Evolutionary conservation across 352 stramenopile species (phyloP), one percentile per base, ranked within the genome.

Genomic region (Phytopythium aichiense): DNA sequence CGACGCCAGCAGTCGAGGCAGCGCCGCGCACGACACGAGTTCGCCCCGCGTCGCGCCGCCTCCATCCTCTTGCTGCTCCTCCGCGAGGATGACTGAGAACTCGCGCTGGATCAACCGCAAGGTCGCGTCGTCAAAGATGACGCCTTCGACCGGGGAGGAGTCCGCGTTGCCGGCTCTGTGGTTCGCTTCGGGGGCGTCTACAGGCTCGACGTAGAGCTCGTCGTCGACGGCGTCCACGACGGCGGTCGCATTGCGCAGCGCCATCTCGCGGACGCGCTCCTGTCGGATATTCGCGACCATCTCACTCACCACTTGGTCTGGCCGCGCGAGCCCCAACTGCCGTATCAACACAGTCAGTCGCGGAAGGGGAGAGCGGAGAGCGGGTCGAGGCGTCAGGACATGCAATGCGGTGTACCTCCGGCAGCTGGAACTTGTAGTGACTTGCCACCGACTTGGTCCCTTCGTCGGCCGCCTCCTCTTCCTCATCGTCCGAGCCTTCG

Each of bases 281-380:
- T 89, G 81, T 18, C 83, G 87, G n/a, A 94, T 84, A 30, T 66
- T 52, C 9, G 82, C 74, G 7, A 97, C 67, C 25, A 78, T 89
- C 42, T 90, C 76, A 62, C 77, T 88, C 55, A 97, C 58, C 5
- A 97, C 81, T 40, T 78, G 75, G 50, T 92, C 78, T 0, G 89
- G 76, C 31, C 82, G 65, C 20, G 75, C 84, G 2, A 97, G 72
- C 31, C 85, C 87, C 20, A 97, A 67, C 67, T 91, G 48, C 9
- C 5, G 16, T 15, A 18, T 6, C 46, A 52, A 31, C 38, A 55
- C 11, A 42, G 8, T 22, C 0, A 31, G 31, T 13, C 12, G 20
- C 0, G 33, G 22, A 8, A n/a, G 40, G 0, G 8, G 15, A 49
- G 42, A 49, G 42, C 7, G n/a, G 40, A 45, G 42, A 49, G 42